Percentiles rank a stretch among this genome's conserved stretches.
Conservation (phyloP, 2,329 filamentous ascomycete species). For the Pseudogymnoascus sp. region DNA sequence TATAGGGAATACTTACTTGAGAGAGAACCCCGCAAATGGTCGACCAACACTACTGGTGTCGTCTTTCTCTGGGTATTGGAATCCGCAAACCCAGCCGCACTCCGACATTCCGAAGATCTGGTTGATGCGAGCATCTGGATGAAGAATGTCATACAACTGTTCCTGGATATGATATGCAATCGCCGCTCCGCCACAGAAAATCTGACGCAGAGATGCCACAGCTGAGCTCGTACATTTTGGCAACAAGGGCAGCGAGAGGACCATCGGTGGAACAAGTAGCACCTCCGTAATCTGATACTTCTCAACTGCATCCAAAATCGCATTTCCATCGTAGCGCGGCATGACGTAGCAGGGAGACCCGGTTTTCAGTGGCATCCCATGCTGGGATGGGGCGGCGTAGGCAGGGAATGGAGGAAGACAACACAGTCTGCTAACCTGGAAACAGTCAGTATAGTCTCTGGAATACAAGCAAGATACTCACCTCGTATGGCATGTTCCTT, state of each 20-base stretch:
- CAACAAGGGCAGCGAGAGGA: constrained; percentile 46
- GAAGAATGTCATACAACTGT: constrained; percentile 33
- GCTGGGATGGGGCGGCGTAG: constrained; percentile 68
- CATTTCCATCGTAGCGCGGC: constrained; percentile 64
- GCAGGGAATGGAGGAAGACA: constrained; percentile 49
- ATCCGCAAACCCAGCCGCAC: constrained; percentile 35
- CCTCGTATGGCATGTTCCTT: constrained; percentile 39
- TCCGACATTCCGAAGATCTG: constrained; percentile 50
- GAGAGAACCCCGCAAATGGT: constrained; percentile 31
- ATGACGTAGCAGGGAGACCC: constrained; percentile 65
- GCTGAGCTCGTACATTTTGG: constrained; percentile 29
- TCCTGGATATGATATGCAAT: constrained; percentile 34
- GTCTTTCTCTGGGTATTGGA: constrained; percentile 28
- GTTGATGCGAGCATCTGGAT: constrained; percentile 32
- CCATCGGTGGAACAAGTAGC: constrained; percentile 64
- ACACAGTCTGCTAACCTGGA: constrained; percentile 40
- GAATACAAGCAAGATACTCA: constrained; percentile 55
- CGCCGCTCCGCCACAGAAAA: constrained; percentile 41
- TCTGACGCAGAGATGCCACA: constrained; percentile 34
- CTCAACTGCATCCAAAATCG: constrained; percentile 60
- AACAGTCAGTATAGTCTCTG: constrained; percentile 27
- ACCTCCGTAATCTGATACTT: constrained; percentile 59
- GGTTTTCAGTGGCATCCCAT: constrained; percentile 59
- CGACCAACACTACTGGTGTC: constrained; percentile 39
- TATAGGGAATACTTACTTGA: constrained; percentile 18